phyloP scores from a whole-genome alignment of 1,284 basidiomycete genomes.

The Ustilago xerochloae region DNA sequence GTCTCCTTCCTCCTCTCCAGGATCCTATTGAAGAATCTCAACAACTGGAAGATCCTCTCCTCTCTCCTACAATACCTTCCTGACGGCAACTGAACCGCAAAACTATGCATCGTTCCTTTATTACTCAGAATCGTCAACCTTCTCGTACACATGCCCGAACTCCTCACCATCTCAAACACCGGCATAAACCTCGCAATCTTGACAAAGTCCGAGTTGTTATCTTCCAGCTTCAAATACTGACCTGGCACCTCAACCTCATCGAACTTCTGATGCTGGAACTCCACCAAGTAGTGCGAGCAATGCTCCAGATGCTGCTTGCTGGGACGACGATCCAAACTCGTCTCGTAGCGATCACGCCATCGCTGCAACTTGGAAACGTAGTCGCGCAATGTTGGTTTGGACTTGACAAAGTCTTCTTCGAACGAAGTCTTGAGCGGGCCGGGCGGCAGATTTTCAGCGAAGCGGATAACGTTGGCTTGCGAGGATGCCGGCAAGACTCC shows the following conservation, averaged over 20 bases:
- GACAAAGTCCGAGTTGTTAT: constrained; percentile 90
- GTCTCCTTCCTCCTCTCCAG: constrained; percentile 81
- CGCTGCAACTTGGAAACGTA: constrained; percentile 89
- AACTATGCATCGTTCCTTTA: constrained; percentile 87
- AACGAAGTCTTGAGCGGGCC: constrained; percentile 77
- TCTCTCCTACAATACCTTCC: constrained; percentile 89
- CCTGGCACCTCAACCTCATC: constrained; percentile 99
- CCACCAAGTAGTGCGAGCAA: constrained; percentile 91
- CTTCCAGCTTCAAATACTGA: constrained; percentile 86
- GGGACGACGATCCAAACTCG: constrained; percentile 82
- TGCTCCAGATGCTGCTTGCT: constrained; percentile 87
- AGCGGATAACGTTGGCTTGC: constrained; percentile 75
- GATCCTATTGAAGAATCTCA: constrained; percentile 86
- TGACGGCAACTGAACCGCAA: constrained; percentile 90
- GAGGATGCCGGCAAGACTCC: constrained; percentile 76
- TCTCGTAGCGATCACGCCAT: constrained; percentile 94
- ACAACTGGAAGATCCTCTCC: constrained; percentile 90
- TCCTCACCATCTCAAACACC: constrained; percentile 87
- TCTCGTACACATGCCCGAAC: constrained; percentile 86
- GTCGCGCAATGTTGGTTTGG: constrained; percentile 83
- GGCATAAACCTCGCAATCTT: constrained; percentile 91
- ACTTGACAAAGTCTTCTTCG: constrained; percentile 88
- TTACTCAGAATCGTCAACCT: constrained; percentile 91
- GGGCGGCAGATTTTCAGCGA: constrained; percentile 73
- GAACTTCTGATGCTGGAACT: constrained; percentile 97